Evolutionary conservation across 1,139 yeast genomes (phyloP), one percentile per base, ranked within the genome.

Genomic region (Saccharomyces uvarum): DNA sequence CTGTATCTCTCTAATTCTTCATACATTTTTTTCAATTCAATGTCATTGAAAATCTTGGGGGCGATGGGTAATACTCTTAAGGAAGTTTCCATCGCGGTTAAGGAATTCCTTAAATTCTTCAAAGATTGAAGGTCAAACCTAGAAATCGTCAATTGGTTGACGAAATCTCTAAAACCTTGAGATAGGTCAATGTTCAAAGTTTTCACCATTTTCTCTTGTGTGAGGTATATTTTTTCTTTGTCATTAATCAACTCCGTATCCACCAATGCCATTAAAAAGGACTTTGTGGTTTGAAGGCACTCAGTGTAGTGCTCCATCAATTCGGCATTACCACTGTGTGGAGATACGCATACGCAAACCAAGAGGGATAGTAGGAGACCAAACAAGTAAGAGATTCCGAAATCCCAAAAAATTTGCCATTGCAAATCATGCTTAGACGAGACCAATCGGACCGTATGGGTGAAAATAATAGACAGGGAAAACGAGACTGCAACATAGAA

Each of bases 381-480:
- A 61, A 77, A 73, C 0, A 73, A 55, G 56, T 74, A 77, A 0
- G 82, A 79, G 4, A 77, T 69, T 2, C 74, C 75, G 57, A 76
- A 71, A 47, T 77, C 71, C 75, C 79, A 74, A 38, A 67, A 68
- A 14, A 64, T 21, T 21, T 60, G 59, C 80, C 80, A 77, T 8
- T 64, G 53, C 11, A 72, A 61, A 3, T 53, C 56, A 3, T 57
- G 46, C 11, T 63, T 58, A 4, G 63, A 57, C 11, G 56, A 54
- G 6, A 61, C 65, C 21, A 71, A 49, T 5, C 64, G 58, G 19
- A 67, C 61, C n/a, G 69, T 49, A 62, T 66, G 62, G 53, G 67
- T 53, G 56, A 71, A 76, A 2, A 77, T 70, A 27, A 75, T 59
- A 0, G 73, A 72, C 8, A 76, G 60, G 4, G 75, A 73, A 53